Percentiles rank a stretch among this genome's conserved stretches.
Evolutionary conservation across 1,284 basidiomycete species (phyloP).

Genomic region (Coniferiporia sulphurascens): DNA sequence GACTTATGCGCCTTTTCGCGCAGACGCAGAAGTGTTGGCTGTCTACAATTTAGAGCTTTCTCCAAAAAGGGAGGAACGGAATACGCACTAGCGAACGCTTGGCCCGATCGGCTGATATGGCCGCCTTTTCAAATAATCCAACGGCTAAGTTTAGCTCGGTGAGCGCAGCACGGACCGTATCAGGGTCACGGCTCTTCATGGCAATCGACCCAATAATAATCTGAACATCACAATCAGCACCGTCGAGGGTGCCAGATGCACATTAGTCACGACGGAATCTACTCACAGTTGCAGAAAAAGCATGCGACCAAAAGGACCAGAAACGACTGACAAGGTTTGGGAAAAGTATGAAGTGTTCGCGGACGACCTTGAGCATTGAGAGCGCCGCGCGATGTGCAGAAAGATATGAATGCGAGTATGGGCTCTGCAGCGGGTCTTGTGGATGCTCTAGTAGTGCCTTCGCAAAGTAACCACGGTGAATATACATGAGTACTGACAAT

Average conservation of each 20-base stretch:
- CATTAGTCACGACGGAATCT: not conserved
- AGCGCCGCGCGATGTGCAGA: constrained; percentile 23
- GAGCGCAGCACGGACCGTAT: constrained; percentile 20
- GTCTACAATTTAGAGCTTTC: not conserved
- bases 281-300: constrained; percentile 24
- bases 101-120: constrained; percentile 21
- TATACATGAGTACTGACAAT: constrained; percentile 20
- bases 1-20: constrained; percentile 16
- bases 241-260: not conserved
- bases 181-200: constrained; percentile 18
- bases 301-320: constrained; percentile 24
- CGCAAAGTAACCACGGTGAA: constrained; percentile 25
- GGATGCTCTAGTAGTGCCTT: constrained; percentile 23
- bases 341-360: constrained; percentile 19
- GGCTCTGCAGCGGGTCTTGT: constrained; percentile 21
- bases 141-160: constrained; percentile 23
- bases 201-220: constrained; percentile 24
- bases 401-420: constrained; percentile 23
- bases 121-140: constrained; percentile 22
- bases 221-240: constrained; percentile 6
- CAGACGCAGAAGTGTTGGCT: constrained; percentile 16
- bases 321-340: constrained; percentile 22
- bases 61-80: not conserved
- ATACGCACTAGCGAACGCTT: constrained; percentile 24
- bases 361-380: constrained; percentile 18